Evolutionary conservation across 2,329 filamentous ascomycete species (phyloP).

Genomic region (Apiospora aurea): DNA sequence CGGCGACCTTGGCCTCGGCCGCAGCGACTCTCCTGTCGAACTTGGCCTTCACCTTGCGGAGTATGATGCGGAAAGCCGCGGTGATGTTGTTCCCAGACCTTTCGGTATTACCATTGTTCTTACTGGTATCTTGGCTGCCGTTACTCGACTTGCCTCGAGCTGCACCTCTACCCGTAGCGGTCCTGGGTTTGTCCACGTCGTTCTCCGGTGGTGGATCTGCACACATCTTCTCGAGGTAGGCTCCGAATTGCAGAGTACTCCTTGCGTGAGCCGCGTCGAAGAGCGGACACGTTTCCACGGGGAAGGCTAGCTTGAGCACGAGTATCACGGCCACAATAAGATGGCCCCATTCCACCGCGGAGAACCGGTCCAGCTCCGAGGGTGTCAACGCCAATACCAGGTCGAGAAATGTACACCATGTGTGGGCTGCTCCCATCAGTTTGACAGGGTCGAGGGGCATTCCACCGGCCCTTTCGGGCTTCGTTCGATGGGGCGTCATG

Average conservation of each 20-base stretch:
- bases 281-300: slow-evolving; percentile 45
- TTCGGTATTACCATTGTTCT: background rate
- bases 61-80: slow-evolving; percentile 54
- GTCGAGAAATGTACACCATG: slow-evolving; percentile 44
- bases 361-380: slow-evolving; percentile 45
- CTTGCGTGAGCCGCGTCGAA: slow-evolving; percentile 50
- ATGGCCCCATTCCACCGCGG: slow-evolving; percentile 51
- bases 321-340: slow-evolving; percentile 52
- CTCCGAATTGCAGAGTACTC: slow-evolving; percentile 47
- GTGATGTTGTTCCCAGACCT: slow-evolving; percentile 42
- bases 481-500: slow-evolving; percentile 35
- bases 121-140: background rate
- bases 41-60: slow-evolving; percentile 54
- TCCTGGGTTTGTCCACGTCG: background rate
- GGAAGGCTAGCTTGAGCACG: slow-evolving; percentile 55
- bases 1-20: slow-evolving; percentile 36
- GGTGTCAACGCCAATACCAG: slow-evolving; percentile 36
- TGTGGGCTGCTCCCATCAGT: slow-evolving; percentile 34
- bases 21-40: slow-evolving; percentile 50
- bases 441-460: slow-evolving; percentile 32
- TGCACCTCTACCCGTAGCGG: background rate
- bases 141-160: background rate
- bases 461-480: slow-evolving; percentile 29
- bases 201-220: slow-evolving; percentile 27
- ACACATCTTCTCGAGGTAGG: slow-evolving; percentile 48